phyloP scores from a whole-genome alignment of 768 basidiomycete genomes.

The Macrolepiota dolichaula region DNA sequence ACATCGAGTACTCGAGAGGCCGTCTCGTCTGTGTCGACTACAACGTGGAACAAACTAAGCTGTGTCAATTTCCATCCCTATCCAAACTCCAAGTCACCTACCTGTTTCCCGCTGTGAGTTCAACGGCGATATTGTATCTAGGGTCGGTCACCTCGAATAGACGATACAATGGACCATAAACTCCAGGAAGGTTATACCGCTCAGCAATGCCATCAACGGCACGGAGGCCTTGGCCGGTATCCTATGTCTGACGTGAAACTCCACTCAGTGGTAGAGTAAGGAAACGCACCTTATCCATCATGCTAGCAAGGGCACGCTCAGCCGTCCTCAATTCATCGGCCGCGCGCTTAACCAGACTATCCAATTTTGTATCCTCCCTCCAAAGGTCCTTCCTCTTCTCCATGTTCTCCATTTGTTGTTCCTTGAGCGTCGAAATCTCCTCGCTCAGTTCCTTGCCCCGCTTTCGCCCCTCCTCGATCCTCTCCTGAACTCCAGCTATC shows the following conservation, averaged over 20 bases:
- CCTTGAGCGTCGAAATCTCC: constrained; percentile 57
- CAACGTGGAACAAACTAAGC: constrained; percentile 88
- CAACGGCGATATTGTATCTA: constrained; percentile 89
- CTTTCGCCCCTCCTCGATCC: constrained; percentile 62
- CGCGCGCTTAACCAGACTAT: constrained; percentile 72
- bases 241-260: constrained; percentile 40
- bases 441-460: constrained; percentile 57
- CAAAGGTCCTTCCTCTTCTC: constrained; percentile 91
- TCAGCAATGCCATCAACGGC: constrained; percentile 85
- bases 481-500: constrained; percentile 51
- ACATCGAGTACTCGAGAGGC: constrained; percentile 87
- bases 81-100: constrained; percentile 23
- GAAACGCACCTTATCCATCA: constrained; percentile 89
- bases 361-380: constrained; percentile 91
- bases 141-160: constrained; percentile 87
- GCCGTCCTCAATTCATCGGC: constrained; percentile 77
- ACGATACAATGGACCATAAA: constrained; percentile 92
- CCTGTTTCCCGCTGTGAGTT: constrained; percentile 96
- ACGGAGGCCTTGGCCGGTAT: constrained; percentile 84
- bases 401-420: constrained; percentile 61
- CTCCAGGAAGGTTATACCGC: constrained; percentile 71
- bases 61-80: constrained; percentile 9
- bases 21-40: constrained; percentile 95
- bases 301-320: constrained; percentile 75
- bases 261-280: neutral